phyloP scores from a whole-genome alignment of 106 monocot species.

The Apostasia shenzhenica region DNA sequence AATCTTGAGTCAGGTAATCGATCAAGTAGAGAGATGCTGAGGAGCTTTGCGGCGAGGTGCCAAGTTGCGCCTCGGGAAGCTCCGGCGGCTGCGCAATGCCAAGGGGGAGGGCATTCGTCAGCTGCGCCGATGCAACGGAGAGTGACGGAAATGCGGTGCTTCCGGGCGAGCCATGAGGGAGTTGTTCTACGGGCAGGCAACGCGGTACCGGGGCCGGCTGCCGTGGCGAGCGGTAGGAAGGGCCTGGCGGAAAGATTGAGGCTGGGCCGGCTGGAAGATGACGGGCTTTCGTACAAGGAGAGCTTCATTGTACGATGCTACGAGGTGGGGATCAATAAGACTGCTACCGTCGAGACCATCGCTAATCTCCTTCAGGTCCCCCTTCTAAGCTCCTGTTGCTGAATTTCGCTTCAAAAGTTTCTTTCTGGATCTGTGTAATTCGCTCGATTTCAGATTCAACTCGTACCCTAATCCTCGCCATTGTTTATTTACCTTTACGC shows the following conservation, averaged over 20 bases:
- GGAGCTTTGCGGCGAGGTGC: neutral
- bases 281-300: constrained; percentile 96
- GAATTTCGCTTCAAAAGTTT: no score
- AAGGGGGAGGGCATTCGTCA: neutral
- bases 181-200: neutral
- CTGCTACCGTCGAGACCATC: constrained; percentile 96
- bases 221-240: constrained; percentile 7
- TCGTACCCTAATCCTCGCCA: no score
- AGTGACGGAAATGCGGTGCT: neutral
- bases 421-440: constrained; percentile 1
- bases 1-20: neutral
- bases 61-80: neutral
- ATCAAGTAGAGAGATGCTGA: constrained; percentile 11
- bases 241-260: constrained; percentile 58
- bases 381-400: neutral
- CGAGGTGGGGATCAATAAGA: constrained; percentile 97
- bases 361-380: constrained; percentile 89
- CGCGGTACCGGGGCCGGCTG: neutral
- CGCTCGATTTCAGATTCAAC: neutral
- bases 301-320: constrained; percentile 83
- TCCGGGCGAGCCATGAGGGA: neutral
- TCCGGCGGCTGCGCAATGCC: constrained; percentile 6
- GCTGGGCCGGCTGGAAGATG: constrained; percentile 66
- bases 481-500: no score
- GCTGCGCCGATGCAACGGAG: neutral